Base-by-base conservation (phyloP, 176 grass and related monocot species). In the Eleusine indica region DNA sequence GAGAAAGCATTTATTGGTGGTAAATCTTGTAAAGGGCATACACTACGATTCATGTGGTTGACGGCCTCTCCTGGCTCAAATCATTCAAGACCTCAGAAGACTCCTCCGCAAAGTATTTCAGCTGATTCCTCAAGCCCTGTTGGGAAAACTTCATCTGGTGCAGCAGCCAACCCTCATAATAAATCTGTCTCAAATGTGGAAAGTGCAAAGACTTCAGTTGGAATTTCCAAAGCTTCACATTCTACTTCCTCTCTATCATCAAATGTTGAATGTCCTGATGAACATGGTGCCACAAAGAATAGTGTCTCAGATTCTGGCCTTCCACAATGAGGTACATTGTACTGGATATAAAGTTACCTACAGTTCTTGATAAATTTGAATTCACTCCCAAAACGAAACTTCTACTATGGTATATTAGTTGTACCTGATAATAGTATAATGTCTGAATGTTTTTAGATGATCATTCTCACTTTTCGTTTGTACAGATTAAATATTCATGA, bases 1-100 rank as follows among this genome's bases (percentile, higher is more conserved):
- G 86, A 92, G 83, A 99, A 90, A 87, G 96, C 96, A 72, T 99
- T 90, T 88, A 46, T 83, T 87, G 86, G 83, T 87, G 91, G 93
- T 66, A 90, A 82, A 94, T 88, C 87, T 79, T 93, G 90, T 87
- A 91, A 90, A 87, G 93, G 87, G 30, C 91, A 96, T 60, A 82
- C 51, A 72, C 76, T 99, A 74, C 84, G 75, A 7, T 96, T 94
- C 84, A 87, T 94, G 85, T 99, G 93, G 96, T 73, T 98, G 74
- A 90, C 86, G 37, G 82, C 88, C 43, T 83, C 84, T 81, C 77
- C 87, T 82, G 83, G 79, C 72, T 83, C 73, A 17, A 86, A 86
- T 65, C 81, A 88, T 86, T 75, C 38, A n/a, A 80, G 74, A 40
- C 42, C 41, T 82, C 88, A 93, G 72, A 88, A 79, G 78, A 63